Base-by-base conservation (phyloP, 306 rosid genomes). In the Quercus rubra region DNA sequence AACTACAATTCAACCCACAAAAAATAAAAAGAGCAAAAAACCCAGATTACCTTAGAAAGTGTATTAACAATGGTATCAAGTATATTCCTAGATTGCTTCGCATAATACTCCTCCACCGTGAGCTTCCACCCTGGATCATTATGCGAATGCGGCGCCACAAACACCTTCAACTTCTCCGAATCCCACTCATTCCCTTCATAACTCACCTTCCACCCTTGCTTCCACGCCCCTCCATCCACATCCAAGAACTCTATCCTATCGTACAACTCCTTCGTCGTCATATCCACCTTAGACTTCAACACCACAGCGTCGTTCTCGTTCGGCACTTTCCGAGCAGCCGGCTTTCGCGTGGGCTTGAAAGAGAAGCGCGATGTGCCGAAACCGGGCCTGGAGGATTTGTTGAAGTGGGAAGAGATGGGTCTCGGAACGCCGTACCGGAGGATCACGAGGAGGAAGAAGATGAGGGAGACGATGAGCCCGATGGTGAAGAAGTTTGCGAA, bases 41-140 rank as follows among this genome's bases (percentile, higher is more conserved):
- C 7, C 38, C 1, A n/a, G 21, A 56, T 82, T 70, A 93, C 99
- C 99, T 89, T 89, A 31, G 83, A 80, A 62, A 95, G 97, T 8
- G 99, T 77, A 43, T 88, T 87, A 58, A 95, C 99, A 83, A 95
- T 90, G 80, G 98, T 93, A 81, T 95, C 92, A 57, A 95, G 97
- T 74, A 95, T 95, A 78, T 83, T 97, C 67, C 93, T 80, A 49
- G 99, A 84, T 81, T 95, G 98, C 38, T 85, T 78, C 70, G 90
- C 96, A 82, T 93, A 95, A 81, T 95, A 95, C 85, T 95, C 94
- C 41, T 91, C 97, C 18, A 95, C 98, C 4, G 99, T 95, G 73
- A 91, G 91, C 84, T 89, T 93, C 99, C 99, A 95, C 41, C 99
- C 99, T 6, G 99, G 99, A 84, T 95, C 99, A 81, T 95, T 95